phyloP scores from a whole-genome alignment of 2,329 filamentous ascomycete species.

The Epichloe bromicola region DNA sequence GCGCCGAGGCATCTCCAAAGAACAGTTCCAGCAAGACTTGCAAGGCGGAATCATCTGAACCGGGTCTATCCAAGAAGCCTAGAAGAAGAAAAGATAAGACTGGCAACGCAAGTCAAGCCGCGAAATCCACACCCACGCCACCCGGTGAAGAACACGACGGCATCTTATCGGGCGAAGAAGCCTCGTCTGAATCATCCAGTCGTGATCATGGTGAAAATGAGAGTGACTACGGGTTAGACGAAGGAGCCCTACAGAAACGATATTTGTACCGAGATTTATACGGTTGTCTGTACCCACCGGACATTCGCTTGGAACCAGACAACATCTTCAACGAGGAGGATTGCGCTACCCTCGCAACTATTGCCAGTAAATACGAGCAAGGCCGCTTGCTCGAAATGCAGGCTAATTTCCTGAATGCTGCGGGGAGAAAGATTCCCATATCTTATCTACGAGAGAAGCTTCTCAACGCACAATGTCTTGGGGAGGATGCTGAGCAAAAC shows the following conservation, averaged over 20 bases:
- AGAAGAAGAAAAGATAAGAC: too few species aligned
- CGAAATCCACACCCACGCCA: too few species aligned
- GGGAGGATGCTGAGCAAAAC: not conserved
- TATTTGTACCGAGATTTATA: slow-evolving; percentile 22
- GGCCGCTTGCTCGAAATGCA: slow-evolving; percentile 30
- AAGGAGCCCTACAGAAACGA: slow-evolving; percentile 11
- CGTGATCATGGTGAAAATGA: not conserved
- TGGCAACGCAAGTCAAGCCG: too few species aligned
- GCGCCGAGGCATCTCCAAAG: not conserved
- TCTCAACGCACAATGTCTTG: not conserved
- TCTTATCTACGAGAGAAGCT: slow-evolving; percentile 23
- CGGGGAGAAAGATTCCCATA: slow-evolving; percentile 26
- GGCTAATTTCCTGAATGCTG: slow-evolving; percentile 30
- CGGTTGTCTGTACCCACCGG: slow-evolving; percentile 17
- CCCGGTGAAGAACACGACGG: not conserved
- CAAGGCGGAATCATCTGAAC: too few species aligned
- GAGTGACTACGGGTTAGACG: slow-evolving; percentile 8
- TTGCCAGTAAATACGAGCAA: slow-evolving; percentile 20
- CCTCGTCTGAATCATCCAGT: slow-evolving; percentile 12
- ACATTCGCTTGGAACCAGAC: slow-evolving; percentile 11
- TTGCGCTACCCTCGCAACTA: slow-evolving; percentile 21
- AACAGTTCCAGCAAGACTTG: not conserved
- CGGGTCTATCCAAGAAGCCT: too few species aligned
- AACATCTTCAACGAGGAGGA: slow-evolving; percentile 17
- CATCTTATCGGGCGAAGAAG: slow-evolving; percentile 15